Evolutionary conservation across 768 basidiomycete species (phyloP).

Genomic region (Tylopilus subfusipes): DNA sequence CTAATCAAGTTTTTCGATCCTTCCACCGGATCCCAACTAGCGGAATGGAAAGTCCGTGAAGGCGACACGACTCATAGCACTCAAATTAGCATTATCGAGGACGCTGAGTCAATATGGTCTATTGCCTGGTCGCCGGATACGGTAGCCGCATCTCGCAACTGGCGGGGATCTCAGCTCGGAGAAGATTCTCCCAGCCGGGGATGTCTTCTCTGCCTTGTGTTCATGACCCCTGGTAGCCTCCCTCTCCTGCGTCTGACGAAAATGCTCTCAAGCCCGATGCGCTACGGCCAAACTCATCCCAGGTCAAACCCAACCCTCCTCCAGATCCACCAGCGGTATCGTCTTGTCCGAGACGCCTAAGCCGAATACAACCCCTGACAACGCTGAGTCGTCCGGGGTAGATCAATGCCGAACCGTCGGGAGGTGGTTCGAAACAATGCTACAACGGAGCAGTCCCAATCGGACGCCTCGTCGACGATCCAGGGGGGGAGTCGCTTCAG

Average conservation of each 20-base stretch:
- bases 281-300: background rate
- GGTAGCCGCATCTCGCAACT: background rate
- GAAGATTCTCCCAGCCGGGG: background rate
- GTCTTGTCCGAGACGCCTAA: no score
- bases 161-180: background rate
- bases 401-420: no score
- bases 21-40: background rate
- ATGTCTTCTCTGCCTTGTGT: background rate
- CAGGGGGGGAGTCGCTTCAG: no score
- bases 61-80: background rate
- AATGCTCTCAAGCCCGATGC: no score
- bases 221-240: background rate
- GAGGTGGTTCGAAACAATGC: no score
- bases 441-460: no score
- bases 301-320: background rate
- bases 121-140: background rate
- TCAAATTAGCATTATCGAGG: background rate
- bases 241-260: background rate
- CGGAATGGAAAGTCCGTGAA: background rate
- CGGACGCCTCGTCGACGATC: no score
- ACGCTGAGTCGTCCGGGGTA: no score
- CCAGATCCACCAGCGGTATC: no score
- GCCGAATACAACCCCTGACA: no score
- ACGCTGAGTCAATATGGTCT: background rate
- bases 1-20: background rate